These are phyloP conservation scores for Acer yangbiense DNA, from an alignment of 345 rosid genomes.

Conservation along the genomic window DNA sequence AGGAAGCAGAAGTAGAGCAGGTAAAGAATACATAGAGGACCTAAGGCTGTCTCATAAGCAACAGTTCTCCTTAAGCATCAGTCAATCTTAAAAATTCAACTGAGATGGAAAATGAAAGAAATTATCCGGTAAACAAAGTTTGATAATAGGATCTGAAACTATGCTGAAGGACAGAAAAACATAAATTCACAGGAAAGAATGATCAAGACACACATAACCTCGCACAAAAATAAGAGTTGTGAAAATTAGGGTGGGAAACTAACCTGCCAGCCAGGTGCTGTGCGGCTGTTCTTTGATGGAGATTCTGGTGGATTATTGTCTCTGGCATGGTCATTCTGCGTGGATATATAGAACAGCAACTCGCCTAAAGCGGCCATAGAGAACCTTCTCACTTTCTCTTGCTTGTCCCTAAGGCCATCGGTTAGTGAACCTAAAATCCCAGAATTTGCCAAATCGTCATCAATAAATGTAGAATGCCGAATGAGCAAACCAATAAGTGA, in stretches of 20 bases:
- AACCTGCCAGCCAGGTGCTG: constrained; percentile 90
- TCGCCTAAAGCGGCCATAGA: constrained; percentile 99
- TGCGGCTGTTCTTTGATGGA: constrained; percentile 76
- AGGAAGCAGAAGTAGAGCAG: constrained; percentile 6
- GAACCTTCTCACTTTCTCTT: constrained; percentile 93
- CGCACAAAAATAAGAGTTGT: background rate
- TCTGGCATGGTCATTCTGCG: constrained; percentile 77
- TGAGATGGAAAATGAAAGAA: background rate
- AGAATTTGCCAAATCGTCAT: constrained; percentile 85
- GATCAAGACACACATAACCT: constrained; percentile 1
- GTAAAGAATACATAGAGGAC: constrained; percentile 10
- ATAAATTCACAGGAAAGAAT: background rate
- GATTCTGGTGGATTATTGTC: constrained; percentile 71
- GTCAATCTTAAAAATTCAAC: background rate
- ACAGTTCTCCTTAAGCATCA: background rate
- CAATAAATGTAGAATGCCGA: constrained; percentile 87
- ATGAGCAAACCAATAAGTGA: constrained; percentile 88
- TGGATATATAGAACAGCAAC: constrained; percentile 89
- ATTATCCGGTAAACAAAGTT: background rate
- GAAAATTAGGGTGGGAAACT: constrained; percentile 26
- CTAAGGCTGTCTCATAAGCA: constrained; percentile 5
- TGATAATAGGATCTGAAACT: background rate
- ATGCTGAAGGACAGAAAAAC: background rate
- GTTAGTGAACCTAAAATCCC: constrained; percentile 88
- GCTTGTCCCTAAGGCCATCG: constrained; percentile 88